Conservation (phyloP, 2,329 filamentous ascomycete species). For the Harringtonia lauricola region DNA sequence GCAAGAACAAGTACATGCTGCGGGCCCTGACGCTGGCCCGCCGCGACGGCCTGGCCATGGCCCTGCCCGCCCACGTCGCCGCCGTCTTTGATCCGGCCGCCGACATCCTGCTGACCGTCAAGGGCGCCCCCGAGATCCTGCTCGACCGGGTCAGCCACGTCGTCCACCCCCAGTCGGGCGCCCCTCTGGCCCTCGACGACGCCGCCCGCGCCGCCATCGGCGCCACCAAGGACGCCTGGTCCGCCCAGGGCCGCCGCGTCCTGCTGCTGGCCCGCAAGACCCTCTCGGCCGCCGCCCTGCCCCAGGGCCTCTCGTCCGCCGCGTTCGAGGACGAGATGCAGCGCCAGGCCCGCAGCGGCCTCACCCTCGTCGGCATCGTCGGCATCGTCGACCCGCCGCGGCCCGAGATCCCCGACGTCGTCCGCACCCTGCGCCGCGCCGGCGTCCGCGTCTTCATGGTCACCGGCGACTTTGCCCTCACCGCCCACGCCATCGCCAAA, state of each 20-base stretch:
- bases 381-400: constrained; percentile 72
- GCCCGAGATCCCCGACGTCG: constrained; percentile 56
- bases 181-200: constrained; percentile 35
- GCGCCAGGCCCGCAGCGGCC: constrained; percentile 39
- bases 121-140: constrained; percentile 67
- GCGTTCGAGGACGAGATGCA: constrained; percentile 47
- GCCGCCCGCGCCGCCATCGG: constrained; percentile 36
- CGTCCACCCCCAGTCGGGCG: constrained; percentile 41
- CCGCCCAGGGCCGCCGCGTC: constrained; percentile 55
- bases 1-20: constrained; percentile 77
- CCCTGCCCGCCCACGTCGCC: constrained; percentile 24
- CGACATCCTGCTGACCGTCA: constrained; percentile 53
- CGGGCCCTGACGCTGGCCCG: constrained; percentile 40
- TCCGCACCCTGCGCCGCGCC: constrained; percentile 55
- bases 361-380: constrained; percentile 63
- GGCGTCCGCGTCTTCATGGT: constrained; percentile 75
- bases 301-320: constrained; percentile 28
- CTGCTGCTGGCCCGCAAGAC: constrained; percentile 54
- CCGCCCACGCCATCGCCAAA: constrained; percentile 59
- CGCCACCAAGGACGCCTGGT: constrained; percentile 55
- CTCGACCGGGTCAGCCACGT: constrained; percentile 50
- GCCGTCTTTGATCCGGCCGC: constrained; percentile 19
- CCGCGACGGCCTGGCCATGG: constrained; percentile 24
- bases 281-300: constrained; percentile 29
- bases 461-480: constrained; percentile 68